A percentile compares a stretch with the other conserved stretches of the same genome.
Conservation (phyloP, 495 filamentous ascomycete genomes). For the Aspergillus leporis region DNA sequence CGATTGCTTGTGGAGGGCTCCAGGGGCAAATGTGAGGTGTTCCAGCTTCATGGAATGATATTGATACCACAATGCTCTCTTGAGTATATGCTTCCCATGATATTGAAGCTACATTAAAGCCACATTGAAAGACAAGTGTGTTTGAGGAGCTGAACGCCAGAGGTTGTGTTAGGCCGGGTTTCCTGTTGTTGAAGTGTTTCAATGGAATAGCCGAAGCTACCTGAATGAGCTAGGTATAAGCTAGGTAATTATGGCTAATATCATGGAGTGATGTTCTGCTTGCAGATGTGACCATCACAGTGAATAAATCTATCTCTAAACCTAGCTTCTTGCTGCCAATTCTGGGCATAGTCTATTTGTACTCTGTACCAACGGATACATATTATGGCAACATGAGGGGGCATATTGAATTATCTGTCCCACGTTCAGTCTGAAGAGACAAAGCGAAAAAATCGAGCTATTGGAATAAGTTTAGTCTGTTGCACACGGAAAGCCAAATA, state of each 20-base stretch:
- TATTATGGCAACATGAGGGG: neutral
- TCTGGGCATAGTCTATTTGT: neutral
- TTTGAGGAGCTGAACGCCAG: too few species aligned
- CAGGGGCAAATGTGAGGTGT: neutral
- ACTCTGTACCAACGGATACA: neutral
- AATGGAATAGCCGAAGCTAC: too few species aligned
- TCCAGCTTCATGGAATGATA: neutral
- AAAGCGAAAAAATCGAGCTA: neutral
- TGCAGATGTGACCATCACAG: too few species aligned
- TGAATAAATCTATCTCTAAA: neutral
- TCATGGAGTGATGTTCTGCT: neutral
- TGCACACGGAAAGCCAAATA: neutral
- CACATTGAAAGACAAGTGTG: too few species aligned
- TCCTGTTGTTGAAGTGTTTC: too few species aligned
- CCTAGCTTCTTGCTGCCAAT: neutral
- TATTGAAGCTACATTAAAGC: too few species aligned
- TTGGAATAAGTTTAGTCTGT: neutral
- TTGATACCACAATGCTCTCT: neutral
- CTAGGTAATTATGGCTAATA: neutral
- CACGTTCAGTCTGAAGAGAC: neutral
- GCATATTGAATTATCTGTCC: neutral
- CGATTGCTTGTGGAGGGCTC: neutral
- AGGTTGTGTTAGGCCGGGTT: too few species aligned
- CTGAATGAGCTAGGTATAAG: neutral
- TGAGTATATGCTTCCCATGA: too few species aligned